Evolutionary conservation across 1,139 yeast genomes (phyloP).

Genomic region (Blastobotrys buckinghamii): DNA sequence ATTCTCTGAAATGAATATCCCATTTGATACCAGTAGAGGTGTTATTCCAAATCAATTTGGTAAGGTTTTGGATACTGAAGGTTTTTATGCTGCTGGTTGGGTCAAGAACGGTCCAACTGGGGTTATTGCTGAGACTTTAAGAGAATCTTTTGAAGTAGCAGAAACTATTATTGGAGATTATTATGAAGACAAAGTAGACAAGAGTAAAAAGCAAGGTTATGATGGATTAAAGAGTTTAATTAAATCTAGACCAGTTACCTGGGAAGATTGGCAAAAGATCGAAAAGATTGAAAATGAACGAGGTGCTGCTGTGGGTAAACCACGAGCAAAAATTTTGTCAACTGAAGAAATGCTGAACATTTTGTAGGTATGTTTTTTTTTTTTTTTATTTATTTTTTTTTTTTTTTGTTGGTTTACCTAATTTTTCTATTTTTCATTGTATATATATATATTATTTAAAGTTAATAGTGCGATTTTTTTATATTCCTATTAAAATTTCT

Average conservation of each 20-base stretch:
- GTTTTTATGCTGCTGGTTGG: constrained; percentile 90
- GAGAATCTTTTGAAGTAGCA: constrained; percentile 74
- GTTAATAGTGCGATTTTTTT: no score
- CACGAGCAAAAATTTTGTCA: constrained; percentile 51
- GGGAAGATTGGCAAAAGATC: constrained; percentile 71
- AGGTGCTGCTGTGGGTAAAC: constrained; percentile 47
- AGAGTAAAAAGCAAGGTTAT: constrained; percentile 28
- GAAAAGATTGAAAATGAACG: constrained; percentile 46
- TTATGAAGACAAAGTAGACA: constrained; percentile 17
- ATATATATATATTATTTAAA: no score
- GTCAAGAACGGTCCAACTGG: constrained; percentile 84
- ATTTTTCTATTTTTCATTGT: no score
- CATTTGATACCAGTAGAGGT: constrained; percentile 49
- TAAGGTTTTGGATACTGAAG: constrained; percentile 42
- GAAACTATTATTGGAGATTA: constrained; percentile 54
- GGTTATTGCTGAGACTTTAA: constrained; percentile 86
- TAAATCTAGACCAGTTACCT: constrained; percentile 40
- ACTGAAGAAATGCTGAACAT: constrained; percentile 45
- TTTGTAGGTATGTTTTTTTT: no score
- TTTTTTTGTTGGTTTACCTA: no score
- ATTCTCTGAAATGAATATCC: constrained; percentile 43
- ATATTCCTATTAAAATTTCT: no score
- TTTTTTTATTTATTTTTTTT: no score
- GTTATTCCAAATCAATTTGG: constrained; percentile 58
- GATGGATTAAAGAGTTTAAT: constrained; percentile 32